Base-by-base conservation (phyloP, 495 filamentous ascomycete species). In the Aspergillus sparsus region DNA sequence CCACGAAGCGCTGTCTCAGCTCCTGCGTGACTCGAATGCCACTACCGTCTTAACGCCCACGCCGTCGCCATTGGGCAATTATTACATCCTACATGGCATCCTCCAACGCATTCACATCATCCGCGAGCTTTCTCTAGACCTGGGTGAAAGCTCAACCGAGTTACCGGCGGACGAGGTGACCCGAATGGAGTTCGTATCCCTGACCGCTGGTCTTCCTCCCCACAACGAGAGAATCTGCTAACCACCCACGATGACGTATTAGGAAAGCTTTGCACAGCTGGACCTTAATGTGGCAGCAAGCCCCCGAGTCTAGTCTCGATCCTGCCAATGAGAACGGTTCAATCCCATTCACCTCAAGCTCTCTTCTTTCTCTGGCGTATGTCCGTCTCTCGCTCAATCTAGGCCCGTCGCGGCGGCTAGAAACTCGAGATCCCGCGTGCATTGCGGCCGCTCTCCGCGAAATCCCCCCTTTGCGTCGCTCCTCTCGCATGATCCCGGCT, bases 41-140 rank as follows among this genome's bases (percentile, higher is more conserved):
- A 60, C 68, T 5, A 63, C 71, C n/a, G 62, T 69, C 10, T 52
- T 73, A 15, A 62, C 68, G 36, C 73, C 71, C 6, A 74, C 74
- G 31, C 73, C 74, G 1, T 64, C 74, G 3, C 74, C 74, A 6
- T 36, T 77, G 16, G 74, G 74, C 3, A 77, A 77, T 41, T 77
- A 75, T 37, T 71, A 74, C 37, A 65, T 75, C 6, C 67, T 77
- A 3, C 71, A 77, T 53, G 74, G 73, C 11, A 58, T 77, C 15
- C 65, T 77, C 9, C 74, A 77, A 53, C 64, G 74, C 45, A 75
- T 77, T 12, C 73, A 75, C 31, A 68, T 77, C 7, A 70, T 77
- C 10, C 73, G 70, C 45, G 73, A 77, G 35, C 61, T 77, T 12
- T 74, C 55, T 3, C 45, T 47, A 4, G 45, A 47, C 18, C 45